These are phyloP conservation scores for Mollisiaceae sp. DNA, from an alignment of 2,329 filamentous ascomycete genomes.

Conservation along the genomic window DNA sequence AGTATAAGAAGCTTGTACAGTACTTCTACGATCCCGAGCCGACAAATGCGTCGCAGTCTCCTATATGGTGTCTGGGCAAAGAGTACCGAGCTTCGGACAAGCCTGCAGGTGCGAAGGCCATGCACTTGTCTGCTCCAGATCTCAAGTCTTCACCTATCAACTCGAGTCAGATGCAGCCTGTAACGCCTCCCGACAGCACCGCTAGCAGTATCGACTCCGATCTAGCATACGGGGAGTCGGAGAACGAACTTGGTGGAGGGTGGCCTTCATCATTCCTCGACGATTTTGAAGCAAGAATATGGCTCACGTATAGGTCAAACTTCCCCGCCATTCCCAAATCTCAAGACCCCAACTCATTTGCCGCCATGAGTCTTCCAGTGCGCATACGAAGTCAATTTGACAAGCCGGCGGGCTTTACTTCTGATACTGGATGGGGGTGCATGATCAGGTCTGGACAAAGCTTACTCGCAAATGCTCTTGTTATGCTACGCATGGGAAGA, in stretches of 20 bases:
- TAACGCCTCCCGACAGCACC: conserved; percentile 41
- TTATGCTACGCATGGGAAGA: conserved; percentile 76
- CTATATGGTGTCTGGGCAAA: conserved; percentile 83
- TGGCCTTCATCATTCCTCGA: conserved; percentile 89
- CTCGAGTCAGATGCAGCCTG: conserved; percentile 25
- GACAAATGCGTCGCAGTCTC: conserved; percentile 69
- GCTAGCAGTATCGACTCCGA: conserved; percentile 39
- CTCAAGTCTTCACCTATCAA: conserved; percentile 16
- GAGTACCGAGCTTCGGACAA: conserved; percentile 51
- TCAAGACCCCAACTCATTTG: conserved; percentile 70
- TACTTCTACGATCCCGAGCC: conserved; percentile 93
- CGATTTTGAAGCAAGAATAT: conserved; percentile 91
- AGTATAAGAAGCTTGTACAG: conserved; percentile 82
- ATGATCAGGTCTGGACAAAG: conserved; percentile 98
- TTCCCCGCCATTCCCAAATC: conserved; percentile 85
- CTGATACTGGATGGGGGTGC: conserved; percentile 96
- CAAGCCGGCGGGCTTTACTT: conserved; percentile 83
- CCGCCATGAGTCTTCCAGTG: conserved; percentile 81
- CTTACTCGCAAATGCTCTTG: conserved; percentile 84
- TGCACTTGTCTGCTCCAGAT: conserved; percentile 28
- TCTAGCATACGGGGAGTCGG: conserved; percentile 36
- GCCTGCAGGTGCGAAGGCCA: conserved; percentile 15
- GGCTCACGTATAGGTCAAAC: conserved; percentile 94
- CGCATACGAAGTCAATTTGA: conserved; percentile 80
- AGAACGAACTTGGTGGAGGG: conserved; percentile 48